Conservation (phyloP, 2,329 filamentous ascomycete genomes). For the Hawksworthiomyces lignivorus region DNA sequence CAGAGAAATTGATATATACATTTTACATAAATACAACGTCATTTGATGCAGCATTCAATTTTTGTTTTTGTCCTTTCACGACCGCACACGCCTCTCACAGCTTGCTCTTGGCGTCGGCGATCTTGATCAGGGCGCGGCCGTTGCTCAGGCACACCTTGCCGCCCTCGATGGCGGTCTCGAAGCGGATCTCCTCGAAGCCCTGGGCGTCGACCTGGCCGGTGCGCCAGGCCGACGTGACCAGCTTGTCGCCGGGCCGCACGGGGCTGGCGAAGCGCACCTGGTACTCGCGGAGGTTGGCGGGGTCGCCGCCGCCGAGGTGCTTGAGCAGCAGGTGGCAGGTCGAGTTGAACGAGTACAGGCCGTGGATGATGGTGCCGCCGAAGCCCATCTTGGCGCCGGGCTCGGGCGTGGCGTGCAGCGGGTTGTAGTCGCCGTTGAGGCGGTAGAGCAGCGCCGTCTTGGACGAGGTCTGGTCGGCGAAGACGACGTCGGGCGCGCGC, state of each 20-base stretch:
- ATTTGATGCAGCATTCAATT: not conserved
- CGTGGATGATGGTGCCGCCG: constrained; percentile 81
- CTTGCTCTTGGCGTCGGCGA: constrained; percentile 53
- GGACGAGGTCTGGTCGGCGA: constrained; percentile 60
- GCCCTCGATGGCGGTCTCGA: constrained; percentile 67
- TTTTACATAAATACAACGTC: not conserved
- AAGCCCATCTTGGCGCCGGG: constrained; percentile 87
- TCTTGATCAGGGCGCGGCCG: constrained; percentile 70
- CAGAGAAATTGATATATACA: not conserved
- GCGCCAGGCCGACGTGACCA: constrained; percentile 75
- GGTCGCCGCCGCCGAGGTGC: constrained; percentile 66
- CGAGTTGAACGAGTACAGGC: constrained; percentile 80
- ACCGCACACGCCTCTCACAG: too few species aligned
- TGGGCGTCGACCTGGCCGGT: constrained; percentile 73
- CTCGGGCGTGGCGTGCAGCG: constrained; percentile 79
- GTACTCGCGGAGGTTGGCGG: constrained; percentile 78
- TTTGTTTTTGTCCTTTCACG: too few species aligned
- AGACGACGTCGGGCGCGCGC: constrained; percentile 61
- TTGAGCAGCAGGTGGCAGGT: constrained; percentile 66
- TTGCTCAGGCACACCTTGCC: constrained; percentile 85
- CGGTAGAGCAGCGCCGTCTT: constrained; percentile 74
- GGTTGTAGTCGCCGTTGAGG: constrained; percentile 91
- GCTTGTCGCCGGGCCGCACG: constrained; percentile 74
- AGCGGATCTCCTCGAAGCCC: constrained; percentile 76
- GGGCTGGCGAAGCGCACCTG: constrained; percentile 82